These are phyloP conservation scores for Mycena olivaceomarginata DNA, from an alignment of 768 basidiomycete genomes.

Conservation along the genomic window DNA sequence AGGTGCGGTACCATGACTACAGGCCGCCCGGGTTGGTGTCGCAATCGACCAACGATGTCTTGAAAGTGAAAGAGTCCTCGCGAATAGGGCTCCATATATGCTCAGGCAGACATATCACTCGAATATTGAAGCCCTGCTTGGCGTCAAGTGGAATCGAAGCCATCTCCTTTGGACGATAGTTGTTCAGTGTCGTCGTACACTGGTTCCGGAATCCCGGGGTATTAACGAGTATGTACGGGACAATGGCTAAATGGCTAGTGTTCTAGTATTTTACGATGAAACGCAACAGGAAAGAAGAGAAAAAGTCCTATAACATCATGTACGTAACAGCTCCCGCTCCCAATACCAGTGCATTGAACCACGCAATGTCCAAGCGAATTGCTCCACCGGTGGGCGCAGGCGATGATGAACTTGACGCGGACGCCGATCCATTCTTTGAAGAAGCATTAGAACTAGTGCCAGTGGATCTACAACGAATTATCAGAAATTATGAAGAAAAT, in stretches of 20 bases:
- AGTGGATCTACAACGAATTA: conserved; percentile 7
- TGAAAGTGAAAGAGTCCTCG: not conserved
- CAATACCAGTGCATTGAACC: not conserved
- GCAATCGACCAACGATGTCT: not conserved
- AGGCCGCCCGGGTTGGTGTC: not conserved
- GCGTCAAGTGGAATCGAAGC: not conserved
- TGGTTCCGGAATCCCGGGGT: not conserved
- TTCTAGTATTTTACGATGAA: not conserved
- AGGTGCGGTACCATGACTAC: not conserved
- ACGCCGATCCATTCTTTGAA: not conserved
- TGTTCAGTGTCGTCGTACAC: not conserved
- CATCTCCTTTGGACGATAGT: not conserved
- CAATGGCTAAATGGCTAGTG: not conserved
- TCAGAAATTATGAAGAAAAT: conserved; percentile 3
- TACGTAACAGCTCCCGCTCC: not conserved
- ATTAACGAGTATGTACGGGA: not conserved
- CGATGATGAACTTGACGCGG: not conserved
- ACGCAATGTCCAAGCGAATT: not conserved
- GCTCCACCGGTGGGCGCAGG: not conserved
- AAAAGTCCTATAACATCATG: conserved; percentile 6
- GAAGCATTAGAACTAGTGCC: not conserved
- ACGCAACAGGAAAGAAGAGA: not conserved
- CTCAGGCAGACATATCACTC: not conserved
- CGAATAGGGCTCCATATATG: not conserved
- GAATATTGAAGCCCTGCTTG: not conserved